Evolutionary conservation across 2,329 filamentous ascomycete species (phyloP), one percentile per base, ranked within the genome.

Genomic region (Diaporthe citri): DNA sequence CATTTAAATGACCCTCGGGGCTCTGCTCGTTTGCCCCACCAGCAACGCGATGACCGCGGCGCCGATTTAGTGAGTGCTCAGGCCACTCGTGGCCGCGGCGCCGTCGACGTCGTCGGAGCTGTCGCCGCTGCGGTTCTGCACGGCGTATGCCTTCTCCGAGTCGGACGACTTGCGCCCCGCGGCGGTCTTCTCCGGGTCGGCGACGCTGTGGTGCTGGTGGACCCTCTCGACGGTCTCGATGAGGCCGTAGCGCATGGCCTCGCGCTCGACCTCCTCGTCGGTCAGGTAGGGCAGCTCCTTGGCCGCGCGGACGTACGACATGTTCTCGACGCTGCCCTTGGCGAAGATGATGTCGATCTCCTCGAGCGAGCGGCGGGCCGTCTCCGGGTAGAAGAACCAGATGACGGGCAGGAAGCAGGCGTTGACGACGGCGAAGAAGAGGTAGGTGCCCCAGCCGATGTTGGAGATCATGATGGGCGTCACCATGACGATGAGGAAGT

Each of bases 401-500:
- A 89, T 87, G 69, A 88, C 84, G 2, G 88, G 88, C 57, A 90
- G 81, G 78, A 90, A 89, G 25, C 83, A 82, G 51, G 86, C 87
- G 81, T 89, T 90, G 78, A 89, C 85, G n/a, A 85, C 84, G 2
- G 88, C 87, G 81, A 88, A 91, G 77, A 91, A 87, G 59, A 90
- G 84, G 80, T 88, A 90, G 71, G 87, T 90, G 72, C 85, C 86
- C 84, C 87, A 90, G 7, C 86, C 85, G 13, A 87, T 91, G 71
- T 89, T 88, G 76, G 89, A 83, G 34, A 94, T 88, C 56, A 93
- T 87, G 1, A 91, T 87, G 0, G 92, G 92, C 0, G 91, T 93
- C 36, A 93, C 88, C 88, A 92, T 91, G 67, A 93, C 91, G 34
- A 93, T 90, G 80, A 92, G 84, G 82, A 93, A 93, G 82, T 91